Percentiles rank a stretch among this genome's conserved stretches.
These are phyloP conservation scores for Boletellus sp. DNA, from an alignment of 768 basidiomycete species.

Conservation along the genomic window DNA sequence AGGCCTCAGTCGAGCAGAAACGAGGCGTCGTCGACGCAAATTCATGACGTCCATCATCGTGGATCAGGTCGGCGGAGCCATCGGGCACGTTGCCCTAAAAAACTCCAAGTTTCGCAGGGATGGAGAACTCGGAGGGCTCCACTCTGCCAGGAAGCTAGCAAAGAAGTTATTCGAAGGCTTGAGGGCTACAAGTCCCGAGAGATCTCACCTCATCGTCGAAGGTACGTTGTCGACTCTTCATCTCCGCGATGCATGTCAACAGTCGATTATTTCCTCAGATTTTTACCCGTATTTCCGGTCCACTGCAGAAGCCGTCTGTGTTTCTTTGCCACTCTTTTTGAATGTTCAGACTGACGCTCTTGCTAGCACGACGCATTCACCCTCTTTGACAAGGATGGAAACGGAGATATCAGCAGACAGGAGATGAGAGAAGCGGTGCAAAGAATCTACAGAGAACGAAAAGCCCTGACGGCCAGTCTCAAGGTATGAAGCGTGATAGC, in stretches of 20 bases:
- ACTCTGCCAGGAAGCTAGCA: slow-evolving; percentile 65
- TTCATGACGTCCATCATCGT: slow-evolving; percentile 65
- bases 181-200: slow-evolving; percentile 54
- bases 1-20: slow-evolving; percentile 26
- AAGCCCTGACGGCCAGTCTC: slow-evolving; percentile 62
- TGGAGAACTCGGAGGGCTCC: slow-evolving; percentile 50
- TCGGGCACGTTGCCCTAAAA: slow-evolving; percentile 69
- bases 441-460: slow-evolving; percentile 75
- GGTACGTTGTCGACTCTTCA: slow-evolving; percentile 37
- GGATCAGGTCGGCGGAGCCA: slow-evolving; percentile 61
- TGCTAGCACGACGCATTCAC: slow-evolving; percentile 61
- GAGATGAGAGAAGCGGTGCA: slow-evolving; percentile 85
- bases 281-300: slow-evolving; percentile 75
- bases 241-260: neutral
- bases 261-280: slow-evolving; percentile 39
- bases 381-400: slow-evolving; percentile 77
- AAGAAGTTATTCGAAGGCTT: slow-evolving; percentile 63
- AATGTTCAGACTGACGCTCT: neutral
- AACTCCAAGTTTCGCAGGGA: slow-evolving; percentile 57
- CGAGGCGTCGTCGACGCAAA: slow-evolving; percentile 43
- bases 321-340: neutral
- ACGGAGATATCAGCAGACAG: slow-evolving; percentile 71
- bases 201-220: slow-evolving; percentile 63
- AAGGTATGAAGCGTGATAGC: slow-evolving; percentile 43
- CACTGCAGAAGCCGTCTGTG: slow-evolving; percentile 61